Evolutionary conservation across 306 rosid genomes (phyloP), one percentile per base, ranked within the genome.

Genomic region (Biancaea sappan): DNA sequence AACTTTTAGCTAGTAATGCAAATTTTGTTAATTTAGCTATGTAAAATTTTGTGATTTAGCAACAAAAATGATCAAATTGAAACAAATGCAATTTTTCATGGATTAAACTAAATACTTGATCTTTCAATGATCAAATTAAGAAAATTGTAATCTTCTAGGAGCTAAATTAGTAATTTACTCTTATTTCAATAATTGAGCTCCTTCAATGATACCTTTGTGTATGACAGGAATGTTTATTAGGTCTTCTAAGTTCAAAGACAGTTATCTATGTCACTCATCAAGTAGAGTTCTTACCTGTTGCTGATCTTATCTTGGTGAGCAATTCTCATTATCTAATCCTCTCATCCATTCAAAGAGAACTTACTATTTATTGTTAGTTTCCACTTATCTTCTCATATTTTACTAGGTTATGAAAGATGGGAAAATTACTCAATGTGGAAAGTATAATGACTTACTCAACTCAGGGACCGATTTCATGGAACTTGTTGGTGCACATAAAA

Each of bases 331-430:
- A n/a, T n/a, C n/a, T n/a, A 13, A 47, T 71, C 44, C 53, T 53
- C 50, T 70, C 19, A 43, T n/a, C n/a, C n/a, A n/a, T 53, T 52
- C 40, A 10, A 11, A 5, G 3, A 8, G 37, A 38, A 11, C 52
- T 29, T 44, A 28, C 15, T 19, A 15, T n/a, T n/a, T n/a, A n/a
- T n/a, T n/a, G 15, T 34, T 9, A 8, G 1, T 10, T 15, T 61
- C n/a, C 65, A 40, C 70, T 66, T 32, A 7, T 18, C 11, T 26
- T 5, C 18, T 43, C 29, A 24, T 28, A 6, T 78, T 56, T 25
- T 61, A 16, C 40, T 73, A 90, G 98, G 98, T 92, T 34, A 90
- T 92, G 96, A 92, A 85, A 86, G 94, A 88, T 43, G 98, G 96
- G 75, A 73, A 68, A 73, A 87, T 92, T 56, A 77, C 86, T 59